phyloP scores from a whole-genome alignment of 163 green algal genomes.

The Scenedesmus sp. region DNA sequence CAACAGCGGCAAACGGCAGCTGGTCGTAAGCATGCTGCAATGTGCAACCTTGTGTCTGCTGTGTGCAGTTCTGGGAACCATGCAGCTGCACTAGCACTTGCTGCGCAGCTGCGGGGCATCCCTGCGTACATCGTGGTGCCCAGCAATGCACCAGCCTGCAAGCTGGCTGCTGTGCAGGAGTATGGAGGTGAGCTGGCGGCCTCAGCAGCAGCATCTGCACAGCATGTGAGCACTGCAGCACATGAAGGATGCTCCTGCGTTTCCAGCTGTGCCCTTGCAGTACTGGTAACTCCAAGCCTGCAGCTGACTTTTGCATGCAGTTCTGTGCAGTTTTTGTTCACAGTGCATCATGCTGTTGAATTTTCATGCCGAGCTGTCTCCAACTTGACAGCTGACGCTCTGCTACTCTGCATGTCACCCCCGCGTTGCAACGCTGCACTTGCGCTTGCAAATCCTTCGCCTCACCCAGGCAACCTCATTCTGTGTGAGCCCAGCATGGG shows the following conservation, averaged over 20 bases:
- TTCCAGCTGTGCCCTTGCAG: too few relatives aligned
- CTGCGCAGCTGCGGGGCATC: conserved; percentile 76
- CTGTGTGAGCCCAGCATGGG: conserved; percentile 83
- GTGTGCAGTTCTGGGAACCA: conserved; percentile 83
- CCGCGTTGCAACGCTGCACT: neutral
- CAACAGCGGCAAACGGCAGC: neutral
- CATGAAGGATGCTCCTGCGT: neutral
- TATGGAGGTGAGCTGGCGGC: conserved; percentile 70
- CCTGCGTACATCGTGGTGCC: conserved; percentile 84
- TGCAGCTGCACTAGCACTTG: conserved; percentile 79
- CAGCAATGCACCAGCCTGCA: conserved; percentile 73
- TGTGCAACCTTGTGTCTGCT: neutral
- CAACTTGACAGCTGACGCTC: too few relatives aligned
- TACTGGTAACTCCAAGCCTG: neutral
- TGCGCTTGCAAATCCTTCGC: neutral
- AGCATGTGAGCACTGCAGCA: neutral
- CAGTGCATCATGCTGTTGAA: neutral
- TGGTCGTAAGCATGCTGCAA: neutral
- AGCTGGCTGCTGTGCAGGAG: conserved; percentile 72
- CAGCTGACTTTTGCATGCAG: neutral
- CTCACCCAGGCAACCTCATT: conserved; percentile 47
- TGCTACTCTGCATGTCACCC: neutral
- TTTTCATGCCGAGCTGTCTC: neutral
- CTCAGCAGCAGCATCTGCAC: neutral
- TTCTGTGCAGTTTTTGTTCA: neutral